phyloP scores from a whole-genome alignment of 169 alveolate species.

The Cryptosporidium bovis region DNA sequence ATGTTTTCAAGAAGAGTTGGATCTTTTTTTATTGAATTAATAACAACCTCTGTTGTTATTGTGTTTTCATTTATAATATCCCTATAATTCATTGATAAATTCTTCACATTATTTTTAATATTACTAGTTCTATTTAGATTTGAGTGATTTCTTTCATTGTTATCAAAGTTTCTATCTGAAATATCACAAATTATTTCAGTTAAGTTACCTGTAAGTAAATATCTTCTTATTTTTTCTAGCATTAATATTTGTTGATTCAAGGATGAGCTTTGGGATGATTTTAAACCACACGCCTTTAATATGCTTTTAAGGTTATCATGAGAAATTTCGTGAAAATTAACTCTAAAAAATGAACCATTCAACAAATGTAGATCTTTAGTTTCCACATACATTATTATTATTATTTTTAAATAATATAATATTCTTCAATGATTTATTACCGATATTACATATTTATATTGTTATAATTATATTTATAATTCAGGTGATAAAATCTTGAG shows the following conservation, averaged over 20 bases:
- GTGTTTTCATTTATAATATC: constrained; percentile 29
- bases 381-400: constrained; percentile 38
- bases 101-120: too few species aligned
- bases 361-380: constrained; percentile 19
- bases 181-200: neutral
- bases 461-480: neutral
- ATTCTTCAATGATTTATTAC: too few species aligned
- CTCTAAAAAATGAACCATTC: constrained; percentile 64
- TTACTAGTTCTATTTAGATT: too few species aligned
- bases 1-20: constrained; percentile 38
- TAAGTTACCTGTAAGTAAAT: constrained; percentile 41
- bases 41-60: constrained; percentile 4
- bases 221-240: constrained; percentile 31
- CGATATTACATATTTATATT: neutral
- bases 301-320: constrained; percentile 18
- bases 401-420: neutral
- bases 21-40: constrained; percentile 15
- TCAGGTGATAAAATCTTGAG: too few species aligned
- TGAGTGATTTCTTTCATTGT: too few species aligned
- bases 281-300: constrained; percentile 52
- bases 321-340: constrained; percentile 22
- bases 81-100: neutral
- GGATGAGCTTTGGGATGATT: constrained; percentile 38
- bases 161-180: neutral
- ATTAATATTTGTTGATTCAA: constrained; percentile 20